Base-by-base conservation (phyloP, 2,329 filamentous ascomycete species). In the Sporothrix schenckii region DNA sequence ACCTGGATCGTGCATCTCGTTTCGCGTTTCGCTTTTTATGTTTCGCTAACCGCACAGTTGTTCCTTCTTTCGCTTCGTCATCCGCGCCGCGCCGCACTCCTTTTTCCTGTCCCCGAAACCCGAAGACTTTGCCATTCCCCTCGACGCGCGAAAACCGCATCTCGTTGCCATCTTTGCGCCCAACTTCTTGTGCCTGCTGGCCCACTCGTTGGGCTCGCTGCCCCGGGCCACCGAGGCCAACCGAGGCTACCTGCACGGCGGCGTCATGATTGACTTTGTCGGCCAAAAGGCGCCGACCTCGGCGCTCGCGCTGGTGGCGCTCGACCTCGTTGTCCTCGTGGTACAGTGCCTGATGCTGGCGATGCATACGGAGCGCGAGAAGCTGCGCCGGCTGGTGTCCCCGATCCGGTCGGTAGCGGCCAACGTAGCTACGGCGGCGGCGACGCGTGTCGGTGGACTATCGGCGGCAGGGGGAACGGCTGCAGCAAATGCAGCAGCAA, bases 201-300 rank as follows among this genome's bases (percentile, higher is more conserved):
- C 87, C 54, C 89, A 91, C 76, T 75, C 88, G 4, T 80, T 89
- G 49, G 80, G 82, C n/a, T 78, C 85, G 9, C 79, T 88, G 0
- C 85, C 87, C 0, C 79, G 80, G 27, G 88, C 87, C n/a, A 83
- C 84, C 72, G 89, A 91, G 75, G 83, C 86, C 50, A 84, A 87
- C 71, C 82, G 87, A 68, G 89, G 88, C 30, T 91, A 91, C 76
- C 82, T 90, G 30, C 89, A 91, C 73, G 89, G 89, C 30, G 89
- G 89, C 47, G 81, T 91, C 66, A 82, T 91, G 30, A 85, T 91
- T 74, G 89, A 91, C 76, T 89, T 91, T 74, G 83, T 91, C 74
- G 89, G 89, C 16, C 89, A 91, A 77, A 85, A 85, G 74, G 86
- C 88, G 4, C 86, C 89, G 1, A 83, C 84, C 1, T 88, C 86